These are phyloP conservation scores for Porcisia deanei DNA, from an alignment of 208 protist species.

Conservation along the genomic window DNA sequence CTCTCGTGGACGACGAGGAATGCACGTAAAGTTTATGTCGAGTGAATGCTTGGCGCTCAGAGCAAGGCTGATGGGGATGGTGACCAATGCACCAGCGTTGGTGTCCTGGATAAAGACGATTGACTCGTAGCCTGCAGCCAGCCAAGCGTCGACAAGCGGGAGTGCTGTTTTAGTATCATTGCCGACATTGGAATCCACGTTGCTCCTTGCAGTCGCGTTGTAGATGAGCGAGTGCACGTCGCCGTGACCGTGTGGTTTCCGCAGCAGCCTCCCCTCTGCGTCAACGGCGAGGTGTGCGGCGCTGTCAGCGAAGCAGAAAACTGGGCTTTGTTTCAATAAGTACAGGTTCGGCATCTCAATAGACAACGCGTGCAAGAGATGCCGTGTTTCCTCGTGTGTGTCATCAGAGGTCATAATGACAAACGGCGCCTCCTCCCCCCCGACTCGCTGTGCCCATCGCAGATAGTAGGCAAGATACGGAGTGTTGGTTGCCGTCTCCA, in stretches of 20 bases:
- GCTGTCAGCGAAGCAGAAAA: constrained; percentile 87
- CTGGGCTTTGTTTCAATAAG: constrained; percentile 90
- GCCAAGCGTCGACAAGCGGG: constrained; percentile 54
- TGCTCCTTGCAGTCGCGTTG: constrained; percentile 25
- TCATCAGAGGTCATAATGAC: constrained; percentile 96
- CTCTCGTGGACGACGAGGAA: constrained; percentile 86
- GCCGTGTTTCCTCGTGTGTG: constrained; percentile 85
- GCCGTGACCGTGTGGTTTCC: constrained; percentile 95
- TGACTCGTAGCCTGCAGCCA: constrained; percentile 54
- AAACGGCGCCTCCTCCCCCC: constrained; percentile 60
- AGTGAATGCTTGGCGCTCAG: constrained; percentile 62
- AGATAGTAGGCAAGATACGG: constrained; percentile 89
- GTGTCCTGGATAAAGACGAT: constrained; percentile 96
- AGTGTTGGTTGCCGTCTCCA: constrained; percentile 77
- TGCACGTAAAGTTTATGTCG: constrained; percentile 91
- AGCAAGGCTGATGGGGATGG: constrained; percentile 82
- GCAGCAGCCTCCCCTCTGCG: constrained; percentile 55
- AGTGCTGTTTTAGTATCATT: not conserved
- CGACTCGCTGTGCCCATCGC: constrained; percentile 48
- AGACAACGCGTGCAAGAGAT: constrained; percentile 59
- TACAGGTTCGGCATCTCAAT: constrained; percentile 53
- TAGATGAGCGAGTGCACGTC: constrained; percentile 93
- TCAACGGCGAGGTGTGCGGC: constrained; percentile 70
- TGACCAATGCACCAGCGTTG: constrained; percentile 73
- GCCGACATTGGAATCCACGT: not conserved